Percentiles rank a stretch among this genome's conserved stretches.
These are phyloP conservation scores for Entomortierella chlamydospora DNA, from an alignment of 192 early-diverging fungal genomes.

Conservation along the genomic window DNA sequence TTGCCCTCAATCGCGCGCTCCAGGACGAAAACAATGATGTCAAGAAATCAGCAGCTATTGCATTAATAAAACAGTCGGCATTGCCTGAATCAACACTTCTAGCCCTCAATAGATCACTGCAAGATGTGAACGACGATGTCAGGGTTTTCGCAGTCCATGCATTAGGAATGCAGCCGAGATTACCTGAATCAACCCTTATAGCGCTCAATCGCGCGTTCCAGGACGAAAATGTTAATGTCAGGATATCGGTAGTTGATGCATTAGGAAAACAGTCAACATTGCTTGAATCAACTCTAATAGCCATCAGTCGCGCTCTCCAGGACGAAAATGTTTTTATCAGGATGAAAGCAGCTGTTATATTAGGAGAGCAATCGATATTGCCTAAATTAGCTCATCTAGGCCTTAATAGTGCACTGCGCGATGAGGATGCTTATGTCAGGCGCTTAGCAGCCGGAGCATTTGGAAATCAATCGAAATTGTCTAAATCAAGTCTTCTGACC, in stretches of 20 bases:
- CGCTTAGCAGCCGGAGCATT: neutral
- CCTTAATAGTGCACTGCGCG: neutral
- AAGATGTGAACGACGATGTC: neutral
- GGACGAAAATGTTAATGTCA: too few species aligned
- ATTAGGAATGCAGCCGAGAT: slow-evolving; percentile 5
- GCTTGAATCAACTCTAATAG: too few species aligned
- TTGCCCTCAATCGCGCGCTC: slow-evolving; percentile 1
- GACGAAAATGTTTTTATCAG: too few species aligned
- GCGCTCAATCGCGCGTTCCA: neutral
- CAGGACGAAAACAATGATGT: neutral
- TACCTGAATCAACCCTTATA: neutral
- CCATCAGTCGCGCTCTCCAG: too few species aligned
- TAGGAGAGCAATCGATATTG: neutral
- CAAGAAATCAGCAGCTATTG: neutral
- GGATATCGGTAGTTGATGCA: too few species aligned
- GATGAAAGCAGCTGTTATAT: neutral
- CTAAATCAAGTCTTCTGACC: neutral
- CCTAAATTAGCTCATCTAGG: neutral
- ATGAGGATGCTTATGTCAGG: neutral
- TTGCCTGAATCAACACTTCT: slow-evolving; percentile 6
- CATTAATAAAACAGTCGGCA: slow-evolving; percentile 3
- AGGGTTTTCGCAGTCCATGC: neutral
- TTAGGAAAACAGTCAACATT: too few species aligned
- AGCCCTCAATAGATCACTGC: slow-evolving; percentile 4
- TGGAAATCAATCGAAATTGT: neutral